Evolutionary conservation across 345 rosid species (phyloP).

Genomic region (Angophora floribunda): DNA sequence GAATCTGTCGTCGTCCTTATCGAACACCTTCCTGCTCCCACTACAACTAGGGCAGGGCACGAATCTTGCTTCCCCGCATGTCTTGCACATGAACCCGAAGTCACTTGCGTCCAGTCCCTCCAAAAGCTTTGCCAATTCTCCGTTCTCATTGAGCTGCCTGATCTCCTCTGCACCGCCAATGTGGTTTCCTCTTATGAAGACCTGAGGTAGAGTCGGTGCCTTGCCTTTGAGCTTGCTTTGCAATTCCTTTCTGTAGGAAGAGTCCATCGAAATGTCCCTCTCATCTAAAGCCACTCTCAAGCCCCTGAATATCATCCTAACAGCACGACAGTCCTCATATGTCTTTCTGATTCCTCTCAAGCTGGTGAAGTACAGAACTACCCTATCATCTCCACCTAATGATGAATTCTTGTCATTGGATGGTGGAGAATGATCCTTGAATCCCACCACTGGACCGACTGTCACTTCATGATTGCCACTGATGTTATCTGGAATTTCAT

Average conservation of each 20-base stretch:
- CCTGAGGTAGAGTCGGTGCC: constrained; percentile 49
- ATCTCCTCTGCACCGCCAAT: constrained; percentile 77
- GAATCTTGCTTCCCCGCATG: constrained; percentile 78
- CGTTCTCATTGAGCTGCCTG: constrained; percentile 59
- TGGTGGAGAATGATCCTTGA: constrained; percentile 8
- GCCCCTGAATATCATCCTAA: constrained; percentile 57
- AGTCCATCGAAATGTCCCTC: constrained; percentile 86
- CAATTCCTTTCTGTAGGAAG: constrained; percentile 55
- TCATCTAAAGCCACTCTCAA: constrained; percentile 58
- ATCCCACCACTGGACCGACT: constrained; percentile 6
- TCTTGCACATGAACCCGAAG: constrained; percentile 28
- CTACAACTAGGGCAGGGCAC: constrained; percentile 56
- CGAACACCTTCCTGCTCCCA: constrained; percentile 77
- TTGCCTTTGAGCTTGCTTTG: constrained; percentile 24
- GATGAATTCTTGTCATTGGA: constrained; percentile 1
- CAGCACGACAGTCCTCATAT: constrained; percentile 68
- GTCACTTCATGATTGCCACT: too few relatives aligned
- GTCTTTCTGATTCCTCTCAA: constrained; percentile 85
- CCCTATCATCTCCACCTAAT: constrained; percentile 16
- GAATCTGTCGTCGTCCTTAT: constrained; percentile 27
- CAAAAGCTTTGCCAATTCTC: constrained; percentile 50
- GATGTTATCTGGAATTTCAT: not conserved
- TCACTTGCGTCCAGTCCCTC: constrained; percentile 38
- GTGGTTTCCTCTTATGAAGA: constrained; percentile 53
- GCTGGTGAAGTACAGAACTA: constrained; percentile 64